Evolutionary conservation across 2,329 filamentous ascomycete species (phyloP).

Genomic region (Colletotrichum sp.): DNA sequence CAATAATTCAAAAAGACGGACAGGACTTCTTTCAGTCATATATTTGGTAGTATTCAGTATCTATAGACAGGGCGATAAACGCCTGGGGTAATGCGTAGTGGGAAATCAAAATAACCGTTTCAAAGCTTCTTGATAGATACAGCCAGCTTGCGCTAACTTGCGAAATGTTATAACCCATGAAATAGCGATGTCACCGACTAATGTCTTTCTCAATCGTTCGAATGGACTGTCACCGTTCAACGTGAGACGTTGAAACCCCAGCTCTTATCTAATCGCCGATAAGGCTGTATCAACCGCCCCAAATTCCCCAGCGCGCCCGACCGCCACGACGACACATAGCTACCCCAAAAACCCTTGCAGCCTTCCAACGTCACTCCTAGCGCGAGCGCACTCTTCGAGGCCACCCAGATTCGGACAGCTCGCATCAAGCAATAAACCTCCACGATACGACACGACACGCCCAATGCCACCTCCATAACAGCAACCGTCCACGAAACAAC

Average conservation of each 20-base stretch:
- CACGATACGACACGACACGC: neutral
- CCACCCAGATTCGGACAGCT: neutral
- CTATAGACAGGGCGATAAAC: neutral
- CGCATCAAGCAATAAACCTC: neutral
- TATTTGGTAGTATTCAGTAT: neutral
- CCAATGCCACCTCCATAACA: neutral
- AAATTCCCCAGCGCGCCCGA: neutral
- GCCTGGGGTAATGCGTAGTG: neutral
- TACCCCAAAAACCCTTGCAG: neutral
- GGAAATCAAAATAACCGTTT: neutral
- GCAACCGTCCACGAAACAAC: neutral
- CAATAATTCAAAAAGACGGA: neutral
- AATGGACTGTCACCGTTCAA: neutral
- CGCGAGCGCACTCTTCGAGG: neutral
- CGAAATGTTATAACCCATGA: rapidly evolving
- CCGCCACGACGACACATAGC: neutral
- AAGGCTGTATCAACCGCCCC: neutral
- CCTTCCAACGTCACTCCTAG: slow-evolving; percentile 1
- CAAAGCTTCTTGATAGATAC: neutral
- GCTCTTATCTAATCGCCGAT: slow-evolving; percentile 22
- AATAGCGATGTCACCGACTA: neutral
- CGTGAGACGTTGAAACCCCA: neutral
- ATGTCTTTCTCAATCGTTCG: neutral
- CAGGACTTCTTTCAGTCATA: neutral
- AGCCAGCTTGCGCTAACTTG: rapidly evolving